Base-by-base conservation (phyloP, 495 filamentous ascomycete genomes). In the Hyaloscypha bicolor region DNA sequence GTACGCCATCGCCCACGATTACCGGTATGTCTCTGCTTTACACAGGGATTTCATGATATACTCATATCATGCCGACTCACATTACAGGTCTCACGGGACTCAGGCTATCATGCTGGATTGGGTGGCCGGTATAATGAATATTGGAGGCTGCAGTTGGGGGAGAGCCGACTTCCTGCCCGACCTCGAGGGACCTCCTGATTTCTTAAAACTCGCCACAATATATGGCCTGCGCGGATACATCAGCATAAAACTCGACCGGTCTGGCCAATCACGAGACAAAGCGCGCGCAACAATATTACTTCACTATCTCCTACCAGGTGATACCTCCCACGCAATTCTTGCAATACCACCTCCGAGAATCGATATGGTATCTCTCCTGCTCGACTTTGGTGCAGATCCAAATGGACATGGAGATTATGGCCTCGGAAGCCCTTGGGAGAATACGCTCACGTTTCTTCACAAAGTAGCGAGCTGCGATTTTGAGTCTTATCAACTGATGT, bases 361-460 rank as follows among this genome's bases (percentile, higher is more conserved):
- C 12, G 58, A 60, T 4, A 21, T 60, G 58, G 58, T 35, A 32
- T 60, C 58, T 21, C n/a, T 60, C 9, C n/a, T 60, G 58, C 58
- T 60, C 21, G 58, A 60, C 9, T 30, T 32, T 14, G 58, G 58
- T 22, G 58, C 58, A 60, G 31, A 60, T 60, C 58, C 58, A 4
- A 60, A 39, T 19, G 33, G 5, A 37, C 8, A 8, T 12, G 35
- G 35, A 4, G 42, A 48, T 4, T 19, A 6, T 4, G 42, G 9
- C 42, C 16, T 4, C 16, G 11, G 11, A 16, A 48, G 42, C 6
- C 11, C 42, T 12, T 48, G 42, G 42, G 11, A 48, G 16, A 14
- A 16, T 19, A 48, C 42, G 4, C 42, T 48, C 0, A 25, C 16
- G 1, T 48, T 48, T 16, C 16, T 48, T 48, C 11, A 19, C 1